Conservation (phyloP, 148 eudicot genomes). For the Spergularia bocconei region DNA sequence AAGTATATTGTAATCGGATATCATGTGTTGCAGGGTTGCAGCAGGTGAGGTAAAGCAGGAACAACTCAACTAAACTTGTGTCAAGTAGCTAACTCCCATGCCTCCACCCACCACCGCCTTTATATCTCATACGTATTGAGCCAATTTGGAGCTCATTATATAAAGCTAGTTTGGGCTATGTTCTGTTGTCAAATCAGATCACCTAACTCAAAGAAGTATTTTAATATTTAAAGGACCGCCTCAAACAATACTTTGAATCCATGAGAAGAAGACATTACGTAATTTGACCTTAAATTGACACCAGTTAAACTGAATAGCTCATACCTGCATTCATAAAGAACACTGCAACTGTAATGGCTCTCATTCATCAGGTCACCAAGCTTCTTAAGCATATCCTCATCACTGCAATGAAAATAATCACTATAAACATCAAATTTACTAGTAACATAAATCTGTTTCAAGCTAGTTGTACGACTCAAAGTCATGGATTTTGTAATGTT, state of each 20-base stretch:
- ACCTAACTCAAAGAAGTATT: not conserved
- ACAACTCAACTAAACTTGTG: too few species aligned
- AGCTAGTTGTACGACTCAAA: not conserved
- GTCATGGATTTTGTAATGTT: not conserved
- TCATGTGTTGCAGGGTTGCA: too few species aligned
- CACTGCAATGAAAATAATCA: constrained; percentile 54
- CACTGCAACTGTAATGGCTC: constrained; percentile 95
- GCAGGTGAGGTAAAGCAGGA: too few species aligned
- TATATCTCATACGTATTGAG: too few species aligned
- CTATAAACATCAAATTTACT: not conserved
- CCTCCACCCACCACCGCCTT: too few species aligned
- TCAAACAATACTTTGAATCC: not conserved
- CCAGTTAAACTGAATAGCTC: not conserved
- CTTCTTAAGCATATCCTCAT: constrained; percentile 81
- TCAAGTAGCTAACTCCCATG: too few species aligned
- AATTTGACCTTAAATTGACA: not conserved
- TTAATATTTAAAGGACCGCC: not conserved
- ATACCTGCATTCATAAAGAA: constrained; percentile 95
- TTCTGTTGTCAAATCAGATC: not conserved
- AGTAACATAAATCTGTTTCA: not conserved
- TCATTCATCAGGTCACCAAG: constrained; percentile 97
- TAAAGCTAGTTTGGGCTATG: too few species aligned
- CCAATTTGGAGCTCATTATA: too few species aligned
- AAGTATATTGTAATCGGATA: not conserved
- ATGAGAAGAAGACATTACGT: not conserved